Evolutionary conservation across 2,329 filamentous ascomycete species (phyloP), one percentile per base, ranked within the genome.

Genomic region (Knufia fluminis): DNA sequence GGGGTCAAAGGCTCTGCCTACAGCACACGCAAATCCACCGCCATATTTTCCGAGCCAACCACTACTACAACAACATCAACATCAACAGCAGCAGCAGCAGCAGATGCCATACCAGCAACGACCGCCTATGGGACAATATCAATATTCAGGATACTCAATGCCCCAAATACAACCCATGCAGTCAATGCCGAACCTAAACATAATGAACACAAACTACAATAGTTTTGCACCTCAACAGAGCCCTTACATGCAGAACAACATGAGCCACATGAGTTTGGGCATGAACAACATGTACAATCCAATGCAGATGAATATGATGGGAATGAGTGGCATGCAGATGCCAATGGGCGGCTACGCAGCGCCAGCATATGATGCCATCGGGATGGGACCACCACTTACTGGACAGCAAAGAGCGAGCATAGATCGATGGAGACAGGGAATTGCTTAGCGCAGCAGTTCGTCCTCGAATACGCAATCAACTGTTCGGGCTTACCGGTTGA

Each of bases 321-420:
- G 22, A 16, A 33, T 32, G 44, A 40, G 33, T 20, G 24, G 26
- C 28, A 46, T 46, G 40, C 39, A 24, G 6, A 45, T 49, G 36
- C 36, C 38, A 7, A 49, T 46, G 33, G 31, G 17, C 9, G 47
- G 53, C 3, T 52, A 55, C 51, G 48, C 50, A 36, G 50, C 51
- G 12, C 53, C 49, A 32, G 41, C 52, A 51, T 55, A 49, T 31
- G 57, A 56, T 40, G 46, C 61, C 3, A 62, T 54, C 48, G 57
- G 60, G 55, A 59, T 60, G 23, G 60, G 64, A 51, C 62, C 61
- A 23, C 59, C 61, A n/a, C 65, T 75, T 60, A 70, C 77, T 59
- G 64, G 70, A 3, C 67, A 67, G 47, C 75, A 78, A 59, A 67
- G 75, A 48, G 76, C 74, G 51, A 66, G 75, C 51, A 79, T 82